A percentile compares a stretch with the other conserved stretches of the same genome.
phyloP scores from a whole-genome alignment of 441 rosid species.

The Populus hybrid region DNA sequence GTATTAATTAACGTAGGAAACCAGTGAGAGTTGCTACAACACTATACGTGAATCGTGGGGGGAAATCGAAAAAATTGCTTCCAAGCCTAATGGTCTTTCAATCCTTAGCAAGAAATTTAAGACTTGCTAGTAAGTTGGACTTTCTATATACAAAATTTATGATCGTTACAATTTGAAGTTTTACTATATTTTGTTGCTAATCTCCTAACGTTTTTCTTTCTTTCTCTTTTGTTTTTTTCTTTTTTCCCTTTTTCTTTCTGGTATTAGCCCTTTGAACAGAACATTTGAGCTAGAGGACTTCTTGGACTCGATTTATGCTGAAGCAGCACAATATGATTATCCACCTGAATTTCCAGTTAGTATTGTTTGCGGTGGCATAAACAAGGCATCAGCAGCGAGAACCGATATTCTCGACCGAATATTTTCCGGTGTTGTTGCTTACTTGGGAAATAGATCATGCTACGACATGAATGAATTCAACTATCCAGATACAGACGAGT shows the following conservation, averaged over 20 bases:
- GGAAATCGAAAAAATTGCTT: conserved; percentile 47
- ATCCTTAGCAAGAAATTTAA: conserved; percentile 23
- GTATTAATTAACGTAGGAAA: conserved; percentile 30
- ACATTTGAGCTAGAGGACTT: conserved; percentile 37
- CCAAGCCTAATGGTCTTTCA: conserved; percentile 39
- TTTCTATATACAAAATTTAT: not conserved
- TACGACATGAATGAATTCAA: conserved; percentile 24
- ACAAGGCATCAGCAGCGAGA: conserved; percentile 28
- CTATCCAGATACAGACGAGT: conserved; percentile 25
- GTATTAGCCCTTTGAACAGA: conserved; percentile 36
- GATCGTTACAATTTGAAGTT: not conserved
- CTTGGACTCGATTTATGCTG: conserved; percentile 27
- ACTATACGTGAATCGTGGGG: conserved; percentile 52
- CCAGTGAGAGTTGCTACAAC: conserved; percentile 47
- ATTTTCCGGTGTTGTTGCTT: conserved; percentile 53
- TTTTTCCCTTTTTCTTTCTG: not conserved
- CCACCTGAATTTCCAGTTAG: conserved; percentile 41
- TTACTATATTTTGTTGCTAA: no score
- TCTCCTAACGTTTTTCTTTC: no score
- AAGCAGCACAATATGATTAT: conserved; percentile 55
- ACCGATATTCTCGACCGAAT: conserved; percentile 40
- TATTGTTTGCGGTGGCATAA: conserved; percentile 48
- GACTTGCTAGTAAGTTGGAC: conserved; percentile 46
- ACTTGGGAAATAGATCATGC: conserved; percentile 32
- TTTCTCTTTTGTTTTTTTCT: not conserved